A percentile compares a stretch with the other conserved stretches of the same genome.
Evolutionary conservation across 352 stramenopile species (phyloP).

Genomic region (Phytophthora pini): DNA sequence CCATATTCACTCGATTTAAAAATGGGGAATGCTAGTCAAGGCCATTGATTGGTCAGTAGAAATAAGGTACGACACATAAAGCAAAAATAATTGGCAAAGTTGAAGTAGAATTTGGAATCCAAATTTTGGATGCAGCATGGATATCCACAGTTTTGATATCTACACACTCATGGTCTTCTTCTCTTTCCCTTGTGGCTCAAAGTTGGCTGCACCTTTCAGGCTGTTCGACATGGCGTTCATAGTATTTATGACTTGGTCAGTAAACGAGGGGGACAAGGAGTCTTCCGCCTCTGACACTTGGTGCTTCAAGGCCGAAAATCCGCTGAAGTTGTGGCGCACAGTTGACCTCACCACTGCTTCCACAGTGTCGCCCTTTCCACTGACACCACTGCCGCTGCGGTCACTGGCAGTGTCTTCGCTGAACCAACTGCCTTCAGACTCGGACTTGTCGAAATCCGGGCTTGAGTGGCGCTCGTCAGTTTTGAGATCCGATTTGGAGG

Average conservation of each 20-base stretch:
- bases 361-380: slow-evolving; percentile 15
- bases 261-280: slow-evolving; percentile 19
- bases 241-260: slow-evolving; percentile 14
- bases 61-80: background rate
- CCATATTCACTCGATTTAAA: slow-evolving; percentile 33
- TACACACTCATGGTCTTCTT: slow-evolving; percentile 21
- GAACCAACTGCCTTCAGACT: slow-evolving; percentile 20
- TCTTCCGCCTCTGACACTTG: slow-evolving; percentile 23
- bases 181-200: slow-evolving; percentile 1
- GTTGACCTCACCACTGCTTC: slow-evolving; percentile 25
- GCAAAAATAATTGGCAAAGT: background rate
- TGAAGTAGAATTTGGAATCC: background rate
- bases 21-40: background rate
- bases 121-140: no score
- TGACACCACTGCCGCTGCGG: background rate
- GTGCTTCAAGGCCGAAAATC: slow-evolving; percentile 27
- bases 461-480: background rate
- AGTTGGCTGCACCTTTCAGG: slow-evolving; percentile 14
- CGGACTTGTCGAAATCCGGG: slow-evolving; percentile 5
- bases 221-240: slow-evolving; percentile 21
- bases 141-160: no score
- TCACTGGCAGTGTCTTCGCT: slow-evolving; percentile 10
- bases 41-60: slow-evolving; percentile 8
- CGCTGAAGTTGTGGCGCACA: slow-evolving; percentile 26
- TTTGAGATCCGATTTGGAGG: background rate